Conservation (phyloP, 768 basidiomycete species). For the Mycena vulgaris region DNA sequence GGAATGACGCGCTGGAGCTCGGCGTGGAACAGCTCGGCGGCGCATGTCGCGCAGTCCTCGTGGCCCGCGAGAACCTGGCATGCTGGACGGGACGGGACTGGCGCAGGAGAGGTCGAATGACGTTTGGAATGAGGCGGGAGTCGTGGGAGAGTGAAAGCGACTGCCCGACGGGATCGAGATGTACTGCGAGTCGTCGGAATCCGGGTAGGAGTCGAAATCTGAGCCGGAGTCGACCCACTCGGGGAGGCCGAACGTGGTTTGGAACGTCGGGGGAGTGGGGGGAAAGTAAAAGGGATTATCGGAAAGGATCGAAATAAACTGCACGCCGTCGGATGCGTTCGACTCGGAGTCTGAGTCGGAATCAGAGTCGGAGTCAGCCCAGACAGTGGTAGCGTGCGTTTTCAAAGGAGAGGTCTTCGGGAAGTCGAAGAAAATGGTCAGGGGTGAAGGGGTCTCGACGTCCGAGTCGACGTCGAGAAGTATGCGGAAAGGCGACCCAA, state of each 20-base stretch:
- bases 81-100: not conserved
- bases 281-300: slow-evolving; percentile 31
- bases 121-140: slow-evolving; percentile 21
- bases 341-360: slow-evolving; percentile 24
- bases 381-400: slow-evolving; percentile 8
- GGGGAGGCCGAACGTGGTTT: too few species aligned
- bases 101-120: not conserved
- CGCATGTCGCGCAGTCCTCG: not conserved
- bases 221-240: slow-evolving; percentile 34
- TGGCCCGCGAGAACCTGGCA: not conserved
- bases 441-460: slow-evolving; percentile 33
- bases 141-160: slow-evolving; percentile 26
- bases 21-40: slow-evolving; percentile 22
- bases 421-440: slow-evolving; percentile 30
- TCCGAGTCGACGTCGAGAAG: slow-evolving; percentile 29
- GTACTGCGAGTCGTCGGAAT: slow-evolving; percentile 28
- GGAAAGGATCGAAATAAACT: slow-evolving; percentile 24
- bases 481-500: slow-evolving; percentile 18
- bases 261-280: slow-evolving; percentile 19
- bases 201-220: slow-evolving; percentile 27
- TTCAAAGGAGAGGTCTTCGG: slow-evolving; percentile 19
- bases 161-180: slow-evolving; percentile 30
- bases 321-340: slow-evolving; percentile 9
- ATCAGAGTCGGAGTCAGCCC: slow-evolving; percentile 36
- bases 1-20: slow-evolving; percentile 30